Evolutionary conservation across 768 basidiomycete species (phyloP), one percentile per base, ranked within the genome.

Genomic region (Leccinellum rugosiceps): DNA sequence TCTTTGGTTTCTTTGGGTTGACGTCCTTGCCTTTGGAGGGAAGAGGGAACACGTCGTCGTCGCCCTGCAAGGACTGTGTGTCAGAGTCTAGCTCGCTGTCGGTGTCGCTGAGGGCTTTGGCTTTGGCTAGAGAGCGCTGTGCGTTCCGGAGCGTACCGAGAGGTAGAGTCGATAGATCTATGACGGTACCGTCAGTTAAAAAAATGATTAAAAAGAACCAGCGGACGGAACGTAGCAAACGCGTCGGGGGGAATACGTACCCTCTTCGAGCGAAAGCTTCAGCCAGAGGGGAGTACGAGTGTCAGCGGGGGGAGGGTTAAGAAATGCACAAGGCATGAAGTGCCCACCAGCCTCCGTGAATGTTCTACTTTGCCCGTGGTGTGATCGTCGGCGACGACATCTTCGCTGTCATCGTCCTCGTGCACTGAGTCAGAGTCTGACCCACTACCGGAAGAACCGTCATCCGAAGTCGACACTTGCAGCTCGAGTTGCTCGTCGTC

Each of bases 61-160:
- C 53, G 6, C 41, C 41, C 31, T 69, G 67, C 35, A 3, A 4
- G 2, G 66, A 68, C 13, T 61, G 53, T 2, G 41, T 19, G 14
- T 25, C 45, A 46, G 0, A 6, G 1, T 46, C 45, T 7, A 25
- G 41, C 41, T 46, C 45, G 45, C 47, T 69, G 7, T 64, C 67
- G 3, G 66, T 68, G 14, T 74, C 76, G 6, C 71, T 73, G 57
- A 77, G 67, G 51, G 72, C 70, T 68, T 75, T 62, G 31, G 73
- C 75, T 44, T 76, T 76, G 8, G 75, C 73, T 17, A 91, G 75
- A 31, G 81, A 72, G 38, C 75, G 75, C 59, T 85, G 87, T n/a
- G 88, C 88, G 62, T 77, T 83, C 21, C 85, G 79, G 21, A 90
- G 74, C 6, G 84, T 75, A 5, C 86, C 85, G 14, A 91, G 77